These are phyloP conservation scores for Delitschia confertaspora DNA, from an alignment of 495 filamentous ascomycete species.

Conservation along the genomic window DNA sequence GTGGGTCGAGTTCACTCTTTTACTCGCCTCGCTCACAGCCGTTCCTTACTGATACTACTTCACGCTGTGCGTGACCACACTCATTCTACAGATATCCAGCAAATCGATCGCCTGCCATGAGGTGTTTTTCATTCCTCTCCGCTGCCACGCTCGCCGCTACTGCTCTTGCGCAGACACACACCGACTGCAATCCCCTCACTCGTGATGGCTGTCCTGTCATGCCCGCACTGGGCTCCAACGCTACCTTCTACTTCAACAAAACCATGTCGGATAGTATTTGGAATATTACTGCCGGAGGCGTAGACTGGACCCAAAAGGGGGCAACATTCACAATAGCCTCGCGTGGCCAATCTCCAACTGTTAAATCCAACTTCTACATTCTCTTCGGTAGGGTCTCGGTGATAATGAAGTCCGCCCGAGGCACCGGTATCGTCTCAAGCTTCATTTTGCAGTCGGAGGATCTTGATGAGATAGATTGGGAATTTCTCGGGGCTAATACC, in stretches of 20 bases:
- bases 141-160: slow-evolving; percentile 19
- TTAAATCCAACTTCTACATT: slow-evolving; percentile 21
- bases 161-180: slow-evolving; percentile 26
- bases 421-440: slow-evolving; percentile 21
- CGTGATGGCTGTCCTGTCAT: slow-evolving; percentile 22
- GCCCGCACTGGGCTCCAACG: slow-evolving; percentile 24
- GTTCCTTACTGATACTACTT: slow-evolving; percentile 6
- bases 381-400: slow-evolving; percentile 21
- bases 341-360: slow-evolving; percentile 14
- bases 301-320: slow-evolving; percentile 11
- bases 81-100: slow-evolving; percentile 13
- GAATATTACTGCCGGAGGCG: slow-evolving; percentile 18
- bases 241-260: slow-evolving; percentile 27
- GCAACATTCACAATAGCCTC: slow-evolving; percentile 12
- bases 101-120: slow-evolving; percentile 12
- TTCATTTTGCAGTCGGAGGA: slow-evolving; percentile 24
- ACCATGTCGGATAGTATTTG: slow-evolving; percentile 16
- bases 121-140: slow-evolving; percentile 7
- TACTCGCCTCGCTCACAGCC: slow-evolving; percentile 2
- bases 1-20: slow-evolving; percentile 23
- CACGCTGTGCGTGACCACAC: slow-evolving; percentile 16
- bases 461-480: slow-evolving; percentile 30
- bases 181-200: slow-evolving; percentile 29
- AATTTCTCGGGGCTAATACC: slow-evolving; percentile 23
- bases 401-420: slow-evolving; percentile 20